Evolutionary conservation across 148 eudicot species (phyloP), one percentile per base, ranked within the genome.

Genomic region (Pharnaceum exiguum): DNA sequence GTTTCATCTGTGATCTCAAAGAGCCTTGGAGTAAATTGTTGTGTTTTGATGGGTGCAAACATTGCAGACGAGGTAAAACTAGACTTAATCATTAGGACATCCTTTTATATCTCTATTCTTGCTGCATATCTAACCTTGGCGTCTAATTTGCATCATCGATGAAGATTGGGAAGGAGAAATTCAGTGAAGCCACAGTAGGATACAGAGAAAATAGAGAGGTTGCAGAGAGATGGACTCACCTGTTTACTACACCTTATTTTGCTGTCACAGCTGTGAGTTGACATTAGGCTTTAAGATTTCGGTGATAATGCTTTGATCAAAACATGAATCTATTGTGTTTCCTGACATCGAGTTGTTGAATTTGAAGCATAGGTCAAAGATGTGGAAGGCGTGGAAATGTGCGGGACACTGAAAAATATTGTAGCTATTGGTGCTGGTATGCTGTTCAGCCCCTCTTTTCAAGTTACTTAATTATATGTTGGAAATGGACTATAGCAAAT

Each of bases 371-470:
- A 93, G 99, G 79, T 86, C 25, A 73, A 82, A 63, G 99, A 93
- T 48, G 95, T 93, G 39, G 99, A 89, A 79, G 99, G 99, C 65
- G 99, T 93, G 54, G 99, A 93, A 70, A 68, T 93, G 50, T 93
- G 99, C 18, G 99, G 99, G 40, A 93, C 99, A n/a, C 67, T 93
- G 68, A 93, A 93, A 72, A 89, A 93, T 69, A 79, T 93, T 17
- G 99, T 93, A 61, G 99, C 99, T 25, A 55, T 93, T 62, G 99
- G 87, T 58, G 95, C 99, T 89, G 99, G 98, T 85, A 62, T 8
- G 36, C 62, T 19, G 5, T 59, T 66, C 10, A 43, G 31, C 0
- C 9, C 16, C 5, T n/a, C 5, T 24, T 42, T 15, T 24, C 24
- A 30, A 15, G 1, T 2, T 4, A 10, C n/a, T n/a, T 1, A 17